Conservation (phyloP, 176 grass and related monocot genomes). For the Bothriochloa decipiens region DNA sequence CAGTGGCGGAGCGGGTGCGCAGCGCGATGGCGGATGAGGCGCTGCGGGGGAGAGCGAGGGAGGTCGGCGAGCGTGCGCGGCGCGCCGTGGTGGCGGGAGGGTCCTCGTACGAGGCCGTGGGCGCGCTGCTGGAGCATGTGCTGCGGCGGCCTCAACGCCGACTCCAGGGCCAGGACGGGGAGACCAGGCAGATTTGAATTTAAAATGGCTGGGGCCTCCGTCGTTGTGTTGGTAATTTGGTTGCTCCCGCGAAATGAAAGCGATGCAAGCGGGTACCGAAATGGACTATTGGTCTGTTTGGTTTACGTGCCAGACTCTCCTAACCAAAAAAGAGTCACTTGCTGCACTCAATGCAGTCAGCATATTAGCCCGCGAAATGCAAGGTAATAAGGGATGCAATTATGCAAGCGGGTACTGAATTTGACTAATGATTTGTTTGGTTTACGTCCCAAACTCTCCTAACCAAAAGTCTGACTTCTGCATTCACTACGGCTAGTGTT, state of each 20-base stretch:
- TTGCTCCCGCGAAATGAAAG: not conserved
- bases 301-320: too few species aligned
- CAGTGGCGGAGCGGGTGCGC: conserved; percentile 54
- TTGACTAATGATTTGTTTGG: too few species aligned
- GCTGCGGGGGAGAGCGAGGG: conserved; percentile 38
- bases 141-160: conserved; percentile 26
- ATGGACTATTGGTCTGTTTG: too few species aligned
- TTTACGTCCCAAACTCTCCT: too few species aligned
- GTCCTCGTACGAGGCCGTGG: conserved; percentile 51
- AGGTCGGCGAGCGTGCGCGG: conserved; percentile 35
- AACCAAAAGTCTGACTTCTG: too few species aligned
- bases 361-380: not conserved
- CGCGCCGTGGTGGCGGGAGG: conserved; percentile 45
- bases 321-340: too few species aligned
- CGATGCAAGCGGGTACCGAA: too few species aligned
- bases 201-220: not conserved
- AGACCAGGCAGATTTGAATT: not conserved
- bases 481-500: too few species aligned
- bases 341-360: too few species aligned
- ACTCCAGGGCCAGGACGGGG: not conserved
- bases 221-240: not conserved
- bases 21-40: conserved; percentile 21
- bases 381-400: too few species aligned
- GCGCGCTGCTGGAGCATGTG: conserved; percentile 51
- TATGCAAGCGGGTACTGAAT: too few species aligned